Evolutionary conservation across 2,329 filamentous ascomycete genomes (phyloP).

Genomic region (Exophiala xenobiotica): DNA sequence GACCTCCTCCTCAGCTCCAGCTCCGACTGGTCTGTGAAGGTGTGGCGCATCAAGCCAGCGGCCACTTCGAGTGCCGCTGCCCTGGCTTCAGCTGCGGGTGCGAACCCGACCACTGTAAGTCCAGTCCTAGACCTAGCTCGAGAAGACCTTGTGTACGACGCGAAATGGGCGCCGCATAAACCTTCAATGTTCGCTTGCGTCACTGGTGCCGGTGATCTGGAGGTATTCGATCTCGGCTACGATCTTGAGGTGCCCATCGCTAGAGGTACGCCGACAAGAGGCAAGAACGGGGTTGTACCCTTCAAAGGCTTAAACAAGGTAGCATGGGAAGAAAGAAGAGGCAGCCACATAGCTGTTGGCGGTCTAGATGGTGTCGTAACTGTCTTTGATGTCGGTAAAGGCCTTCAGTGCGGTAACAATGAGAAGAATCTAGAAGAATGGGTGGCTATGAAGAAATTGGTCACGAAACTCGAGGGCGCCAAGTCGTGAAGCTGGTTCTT

Average conservation of each 20-base stretch:
- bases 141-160: conserved; percentile 96
- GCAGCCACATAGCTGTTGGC: conserved; percentile 81
- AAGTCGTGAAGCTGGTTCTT: conserved; percentile 1
- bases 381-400: conserved; percentile 82
- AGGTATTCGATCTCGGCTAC: conserved; percentile 91
- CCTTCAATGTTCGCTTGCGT: conserved; percentile 93
- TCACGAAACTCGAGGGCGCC: conserved; percentile 67
- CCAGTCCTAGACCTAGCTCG: conserved; percentile 87
- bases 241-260: conserved; percentile 91
- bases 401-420: conserved; percentile 77
- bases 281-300: conserved; percentile 64
- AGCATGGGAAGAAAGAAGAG: conserved; percentile 89
- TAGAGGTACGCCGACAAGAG: conserved; percentile 67
- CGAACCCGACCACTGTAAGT: conserved; percentile 52
- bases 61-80: conserved; percentile 44
- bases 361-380: conserved; percentile 88
- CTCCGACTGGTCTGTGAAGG: conserved; percentile 93
- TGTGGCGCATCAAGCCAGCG: conserved; percentile 79
- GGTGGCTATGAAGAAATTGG: conserved; percentile 86
- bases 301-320: conserved; percentile 90
- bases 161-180: conserved; percentile 89
- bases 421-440: conserved; percentile 83
- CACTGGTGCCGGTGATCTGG: conserved; percentile 86
- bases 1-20: conserved; percentile 90
- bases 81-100: conserved; percentile 39